Base-by-base conservation (phyloP, 2,329 filamentous ascomycete genomes). In the Akanthomyces dipterigenus region DNA sequence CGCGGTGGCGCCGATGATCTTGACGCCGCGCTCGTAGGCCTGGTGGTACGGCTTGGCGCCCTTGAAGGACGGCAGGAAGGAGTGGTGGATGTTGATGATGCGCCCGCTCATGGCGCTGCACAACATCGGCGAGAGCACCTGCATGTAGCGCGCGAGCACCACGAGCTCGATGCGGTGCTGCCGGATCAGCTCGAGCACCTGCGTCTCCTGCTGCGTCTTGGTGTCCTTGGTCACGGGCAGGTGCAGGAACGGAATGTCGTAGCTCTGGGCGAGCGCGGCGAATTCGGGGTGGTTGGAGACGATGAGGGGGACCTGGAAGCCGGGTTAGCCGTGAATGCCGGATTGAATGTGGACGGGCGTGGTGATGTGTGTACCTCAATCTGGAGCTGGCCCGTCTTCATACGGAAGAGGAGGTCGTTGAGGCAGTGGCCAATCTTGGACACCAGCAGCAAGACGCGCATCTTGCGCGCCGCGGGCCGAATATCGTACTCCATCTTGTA, bases 11-110 rank as follows among this genome's bases (percentile, higher is more conserved):
- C 90, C 90, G 62, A 93, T 92, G 67, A 95, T 93, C 82, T 95
- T 95, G 66, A 95, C 90, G 63, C 90, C 90, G 31, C 90, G 84
- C 65, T 93, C 90, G 71, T 89, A 93, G 8, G 90, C 90, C 79
- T 95, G 90, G 75, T 93, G 90, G 76, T 95, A 95, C 3, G 90
- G 90, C 76, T 91, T 91, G 34, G 90, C 90, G 64, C 90, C 90
- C 81, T 95, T 95, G 84, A 95, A 95, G 11, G 83, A 88, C 0
- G 90, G 90, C 80, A 95, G 74, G 83, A 95, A 95, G 67, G 84
- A 88, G 78, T 95, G 90, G 77, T 95, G 90, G 75, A 95, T 93
- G 78, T 95, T 95, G 87, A 95, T 93, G 77, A 95, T 95, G 72
- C 86, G 87, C 62, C 90, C 90, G 55, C 86, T 88, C 89, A 95